These are phyloP conservation scores for Elongisporangium anandrum DNA, from an alignment of 352 stramenopile genomes.

Conservation along the genomic window DNA sequence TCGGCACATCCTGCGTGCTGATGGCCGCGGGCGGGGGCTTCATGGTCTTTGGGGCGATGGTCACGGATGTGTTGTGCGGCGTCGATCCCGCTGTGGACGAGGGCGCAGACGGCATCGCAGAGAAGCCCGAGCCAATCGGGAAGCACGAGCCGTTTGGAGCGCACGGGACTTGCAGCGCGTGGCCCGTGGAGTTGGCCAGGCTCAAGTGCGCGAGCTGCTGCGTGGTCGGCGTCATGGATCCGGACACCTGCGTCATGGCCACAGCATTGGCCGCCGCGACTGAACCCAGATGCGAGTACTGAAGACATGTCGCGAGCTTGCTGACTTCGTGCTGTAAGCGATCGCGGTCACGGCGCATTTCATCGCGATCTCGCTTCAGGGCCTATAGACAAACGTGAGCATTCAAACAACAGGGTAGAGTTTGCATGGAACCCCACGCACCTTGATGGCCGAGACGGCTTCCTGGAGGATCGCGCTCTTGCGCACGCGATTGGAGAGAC, in stretches of 20 bases:
- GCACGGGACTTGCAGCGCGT: constrained; percentile 27
- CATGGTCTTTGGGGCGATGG: constrained; percentile 28
- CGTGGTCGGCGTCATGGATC: constrained; percentile 15
- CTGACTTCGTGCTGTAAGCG: constrained; percentile 62
- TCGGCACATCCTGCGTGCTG: background rate
- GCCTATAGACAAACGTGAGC: constrained; percentile 4
- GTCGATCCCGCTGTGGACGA: constrained; percentile 7
- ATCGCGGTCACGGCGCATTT: constrained; percentile 53
- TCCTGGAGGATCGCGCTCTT: constrained; percentile 76
- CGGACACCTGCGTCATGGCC: constrained; percentile 26
- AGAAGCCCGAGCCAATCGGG: constrained; percentile 38
- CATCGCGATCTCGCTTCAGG: constrained; percentile 56
- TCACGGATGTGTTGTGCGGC: constrained; percentile 11
- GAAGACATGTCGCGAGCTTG: constrained; percentile 58
- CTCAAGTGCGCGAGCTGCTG: constrained; percentile 24
- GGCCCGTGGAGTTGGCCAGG: constrained; percentile 7
- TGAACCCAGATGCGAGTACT: constrained; percentile 56
- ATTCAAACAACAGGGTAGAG: background rate
- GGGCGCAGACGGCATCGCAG: constrained; percentile 15
- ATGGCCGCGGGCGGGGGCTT: constrained; percentile 8
- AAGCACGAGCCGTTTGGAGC: constrained; percentile 35
- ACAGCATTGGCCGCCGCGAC: constrained; percentile 39
- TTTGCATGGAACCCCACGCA: background rate
- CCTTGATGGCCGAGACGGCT: constrained; percentile 61
- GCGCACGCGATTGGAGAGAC: constrained; percentile 67